phyloP scores from a whole-genome alignment of 345 rosid species.

The Hibiscus mutabilis region DNA sequence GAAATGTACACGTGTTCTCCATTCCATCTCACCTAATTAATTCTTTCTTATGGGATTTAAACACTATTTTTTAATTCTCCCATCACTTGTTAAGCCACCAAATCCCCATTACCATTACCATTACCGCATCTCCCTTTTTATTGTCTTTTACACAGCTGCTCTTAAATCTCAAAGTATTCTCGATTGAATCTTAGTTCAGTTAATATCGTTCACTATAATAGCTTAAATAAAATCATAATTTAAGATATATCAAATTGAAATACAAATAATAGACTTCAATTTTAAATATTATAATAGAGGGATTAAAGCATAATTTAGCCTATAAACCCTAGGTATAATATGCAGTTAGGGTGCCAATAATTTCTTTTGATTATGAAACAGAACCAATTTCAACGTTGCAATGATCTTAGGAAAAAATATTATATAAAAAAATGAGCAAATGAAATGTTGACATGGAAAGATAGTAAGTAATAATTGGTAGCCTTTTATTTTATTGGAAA shows the following conservation, averaged over 20 bases:
- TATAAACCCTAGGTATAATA: background rate
- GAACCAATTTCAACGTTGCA: background rate
- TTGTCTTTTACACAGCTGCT: no score
- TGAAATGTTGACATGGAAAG: conserved; percentile 13
- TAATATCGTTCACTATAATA: no score
- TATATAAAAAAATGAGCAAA: background rate
- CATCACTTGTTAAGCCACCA: no score
- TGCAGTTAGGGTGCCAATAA: background rate
- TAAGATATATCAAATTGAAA: no score
- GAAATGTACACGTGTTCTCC: background rate
- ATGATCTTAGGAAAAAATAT: background rate
- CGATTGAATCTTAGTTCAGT: no score
- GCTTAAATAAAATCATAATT: no score
- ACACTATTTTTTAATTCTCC: background rate
- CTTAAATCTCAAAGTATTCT: no score
- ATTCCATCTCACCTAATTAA: background rate
- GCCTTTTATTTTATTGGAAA: background rate
- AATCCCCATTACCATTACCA: no score
- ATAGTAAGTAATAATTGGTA: background rate
- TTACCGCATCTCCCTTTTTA: no score
- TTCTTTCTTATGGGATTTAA: background rate
- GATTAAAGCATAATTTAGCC: background rate
- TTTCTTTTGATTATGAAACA: background rate
- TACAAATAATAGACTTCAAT: no score
- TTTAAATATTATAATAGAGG: no score